These are phyloP conservation scores for Grammothele lineata DNA, from an alignment of 768 basidiomycete species.

Conservation along the genomic window DNA sequence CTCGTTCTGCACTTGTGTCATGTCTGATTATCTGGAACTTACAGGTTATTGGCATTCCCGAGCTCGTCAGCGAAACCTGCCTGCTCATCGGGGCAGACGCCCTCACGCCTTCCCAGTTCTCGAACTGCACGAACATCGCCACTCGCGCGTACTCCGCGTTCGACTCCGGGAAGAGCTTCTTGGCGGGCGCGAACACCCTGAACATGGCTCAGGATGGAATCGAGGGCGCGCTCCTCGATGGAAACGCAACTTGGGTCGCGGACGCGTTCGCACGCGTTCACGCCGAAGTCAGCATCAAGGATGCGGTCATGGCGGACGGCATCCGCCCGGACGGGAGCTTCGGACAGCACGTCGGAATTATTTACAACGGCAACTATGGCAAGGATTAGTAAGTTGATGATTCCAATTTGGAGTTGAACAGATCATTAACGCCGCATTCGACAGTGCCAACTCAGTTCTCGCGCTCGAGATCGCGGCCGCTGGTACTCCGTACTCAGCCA, in stretches of 20 bases:
- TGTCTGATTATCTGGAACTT: neutral
- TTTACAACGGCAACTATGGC: conserved; percentile 61
- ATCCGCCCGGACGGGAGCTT: conserved; percentile 45
- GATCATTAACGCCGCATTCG: neutral
- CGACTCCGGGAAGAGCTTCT: conserved; percentile 38
- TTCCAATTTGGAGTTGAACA: neutral
- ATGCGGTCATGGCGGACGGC: conserved; percentile 51
- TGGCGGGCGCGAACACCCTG: conserved; percentile 63
- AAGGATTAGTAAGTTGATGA: conserved; percentile 37
- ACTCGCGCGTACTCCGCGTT: conserved; percentile 48
- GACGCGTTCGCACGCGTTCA: conserved; percentile 40
- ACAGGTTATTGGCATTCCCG: conserved; percentile 59
- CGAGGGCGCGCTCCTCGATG: conserved; percentile 37
- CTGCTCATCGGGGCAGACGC: conserved; percentile 44
- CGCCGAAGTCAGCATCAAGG: conserved; percentile 45
- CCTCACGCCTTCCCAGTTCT: conserved; percentile 37
- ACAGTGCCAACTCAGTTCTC: conserved; percentile 55
- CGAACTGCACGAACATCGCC: conserved; percentile 48
- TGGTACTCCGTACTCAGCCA: conserved; percentile 54
- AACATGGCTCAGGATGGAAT: conserved; percentile 64
- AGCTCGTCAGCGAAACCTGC: conserved; percentile 52
- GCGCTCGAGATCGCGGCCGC: conserved; percentile 57
- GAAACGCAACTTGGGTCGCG: conserved; percentile 19
- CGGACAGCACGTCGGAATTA: conserved; percentile 49
- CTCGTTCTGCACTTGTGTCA: neutral